These are phyloP conservation scores for Phytophthora tentaculata DNA, from an alignment of 352 stramenopile genomes.

Conservation along the genomic window DNA sequence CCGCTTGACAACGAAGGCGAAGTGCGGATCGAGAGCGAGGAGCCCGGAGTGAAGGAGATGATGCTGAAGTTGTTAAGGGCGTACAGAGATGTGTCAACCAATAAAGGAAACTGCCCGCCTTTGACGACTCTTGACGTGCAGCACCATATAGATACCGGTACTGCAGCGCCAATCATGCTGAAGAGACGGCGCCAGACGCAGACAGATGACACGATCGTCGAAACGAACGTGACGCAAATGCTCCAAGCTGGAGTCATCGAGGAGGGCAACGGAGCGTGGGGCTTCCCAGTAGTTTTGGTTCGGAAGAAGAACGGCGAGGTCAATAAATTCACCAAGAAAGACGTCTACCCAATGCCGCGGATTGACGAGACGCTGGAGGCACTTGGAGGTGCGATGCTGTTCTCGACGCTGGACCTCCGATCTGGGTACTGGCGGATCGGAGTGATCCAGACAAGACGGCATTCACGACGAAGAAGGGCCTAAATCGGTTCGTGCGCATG, in stretches of 20 bases:
- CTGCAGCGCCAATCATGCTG: not conserved
- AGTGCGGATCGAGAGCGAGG: not conserved
- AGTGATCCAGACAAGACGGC: not conserved
- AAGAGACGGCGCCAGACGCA: not conserved
- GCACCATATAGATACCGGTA: not conserved
- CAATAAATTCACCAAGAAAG: not conserved
- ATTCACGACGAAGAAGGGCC: not conserved
- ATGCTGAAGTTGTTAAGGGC: not conserved
- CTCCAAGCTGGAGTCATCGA: not conserved
- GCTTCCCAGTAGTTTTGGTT: not conserved
- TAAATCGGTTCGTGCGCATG: not conserved
- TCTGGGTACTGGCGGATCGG: not conserved
- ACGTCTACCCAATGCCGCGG: not conserved
- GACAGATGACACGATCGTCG: not conserved
- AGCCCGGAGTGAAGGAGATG: not conserved
- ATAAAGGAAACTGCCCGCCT: not conserved
- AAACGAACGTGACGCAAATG: not conserved
- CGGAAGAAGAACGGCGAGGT: slow-evolving; percentile 1
- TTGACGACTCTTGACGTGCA: not conserved
- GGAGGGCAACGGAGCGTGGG: not conserved
- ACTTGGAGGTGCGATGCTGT: not conserved
- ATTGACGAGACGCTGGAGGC: not conserved
- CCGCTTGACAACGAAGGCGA: not conserved
- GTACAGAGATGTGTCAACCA: not conserved
- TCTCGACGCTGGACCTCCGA: not conserved